Conservation (phyloP, 805 yeast species). For the Yarrowia deformans region DNA sequence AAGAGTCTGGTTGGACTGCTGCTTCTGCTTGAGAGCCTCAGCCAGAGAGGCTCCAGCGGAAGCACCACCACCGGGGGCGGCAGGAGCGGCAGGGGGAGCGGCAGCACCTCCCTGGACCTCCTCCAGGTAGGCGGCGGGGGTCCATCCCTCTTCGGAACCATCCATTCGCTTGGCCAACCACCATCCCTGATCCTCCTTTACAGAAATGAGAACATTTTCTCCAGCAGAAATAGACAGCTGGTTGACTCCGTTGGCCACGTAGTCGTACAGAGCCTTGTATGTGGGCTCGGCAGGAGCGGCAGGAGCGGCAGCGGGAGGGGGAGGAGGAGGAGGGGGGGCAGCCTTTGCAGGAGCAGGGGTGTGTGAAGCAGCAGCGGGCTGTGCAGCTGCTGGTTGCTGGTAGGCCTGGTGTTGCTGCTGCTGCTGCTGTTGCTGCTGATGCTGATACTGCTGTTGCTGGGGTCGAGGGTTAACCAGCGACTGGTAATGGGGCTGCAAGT, state of each 20-base stretch:
- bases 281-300: conserved; percentile 70
- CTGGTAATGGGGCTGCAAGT: conserved; percentile 31
- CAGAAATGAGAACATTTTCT: conserved; percentile 73
- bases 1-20: conserved; percentile 64
- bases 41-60: conserved; percentile 65
- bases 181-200: conserved; percentile 89
- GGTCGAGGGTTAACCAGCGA: conserved; percentile 28
- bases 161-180: conserved; percentile 82
- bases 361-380: conserved; percentile 45
- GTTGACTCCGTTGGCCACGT: conserved; percentile 85
- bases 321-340: conserved; percentile 43
- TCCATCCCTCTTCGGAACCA: conserved; percentile 91
- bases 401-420: conserved; percentile 39
- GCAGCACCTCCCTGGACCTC: conserved; percentile 43
- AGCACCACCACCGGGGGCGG: conserved; percentile 45
- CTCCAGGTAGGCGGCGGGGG: conserved; percentile 89
- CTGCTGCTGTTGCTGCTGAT: conserved; percentile 34
- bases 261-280: conserved; percentile 85
- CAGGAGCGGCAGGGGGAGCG: conserved; percentile 46
- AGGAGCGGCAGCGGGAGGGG: conserved; percentile 68
- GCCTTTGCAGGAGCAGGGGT: conserved; percentile 45
- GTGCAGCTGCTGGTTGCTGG: conserved; percentile 41
- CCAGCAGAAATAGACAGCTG: conserved; percentile 81
- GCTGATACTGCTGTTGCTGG: conserved; percentile 36
- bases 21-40: conserved; percentile 69